phyloP scores from a whole-genome alignment of 2,329 filamentous ascomycete genomes.

The Karstenula rhodostoma region DNA sequence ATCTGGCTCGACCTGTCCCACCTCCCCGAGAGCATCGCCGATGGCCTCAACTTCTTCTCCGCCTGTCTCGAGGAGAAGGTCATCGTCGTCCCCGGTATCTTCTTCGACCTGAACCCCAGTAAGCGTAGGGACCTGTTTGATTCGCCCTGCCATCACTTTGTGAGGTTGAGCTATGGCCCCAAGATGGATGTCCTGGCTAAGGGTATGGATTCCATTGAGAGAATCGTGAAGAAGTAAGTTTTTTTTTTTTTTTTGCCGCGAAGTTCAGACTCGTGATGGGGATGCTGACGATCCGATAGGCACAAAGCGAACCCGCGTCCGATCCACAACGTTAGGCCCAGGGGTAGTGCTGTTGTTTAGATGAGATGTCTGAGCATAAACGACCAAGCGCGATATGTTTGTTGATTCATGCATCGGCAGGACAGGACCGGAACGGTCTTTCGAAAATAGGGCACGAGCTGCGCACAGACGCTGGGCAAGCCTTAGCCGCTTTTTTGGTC shows the following conservation, averaged over 20 bases:
- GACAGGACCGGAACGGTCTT: neutral
- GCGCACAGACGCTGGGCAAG: too few species aligned
- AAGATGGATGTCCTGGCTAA: constrained; percentile 51
- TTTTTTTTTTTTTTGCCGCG: too few species aligned
- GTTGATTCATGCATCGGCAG: neutral
- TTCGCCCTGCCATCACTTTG: constrained; percentile 79
- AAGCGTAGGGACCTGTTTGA: constrained; percentile 92
- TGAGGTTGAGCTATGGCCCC: constrained; percentile 52
- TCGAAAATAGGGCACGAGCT: neutral
- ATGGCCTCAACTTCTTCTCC: constrained; percentile 96
- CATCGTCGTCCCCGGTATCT: constrained; percentile 96
- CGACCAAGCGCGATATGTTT: neutral
- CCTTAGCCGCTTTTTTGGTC: too few species aligned
- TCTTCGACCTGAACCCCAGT: constrained; percentile 94
- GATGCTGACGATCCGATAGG: constrained; percentile 6
- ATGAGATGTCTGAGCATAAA: neutral
- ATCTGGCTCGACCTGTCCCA: constrained; percentile 75
- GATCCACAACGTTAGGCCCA: constrained; percentile 18
- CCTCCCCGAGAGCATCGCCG: constrained; percentile 81
- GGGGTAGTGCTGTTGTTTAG: constrained; percentile 16
- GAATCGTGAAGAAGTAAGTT: constrained; percentile 52
- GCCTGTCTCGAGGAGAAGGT: constrained; percentile 93
- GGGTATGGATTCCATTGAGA: constrained; percentile 51
- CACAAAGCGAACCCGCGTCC: constrained; percentile 22
- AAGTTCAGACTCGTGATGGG: neutral